These are phyloP conservation scores for Sordariomycetes sp. DNA, from an alignment of 2,329 filamentous ascomycete genomes.

Conservation along the genomic window DNA sequence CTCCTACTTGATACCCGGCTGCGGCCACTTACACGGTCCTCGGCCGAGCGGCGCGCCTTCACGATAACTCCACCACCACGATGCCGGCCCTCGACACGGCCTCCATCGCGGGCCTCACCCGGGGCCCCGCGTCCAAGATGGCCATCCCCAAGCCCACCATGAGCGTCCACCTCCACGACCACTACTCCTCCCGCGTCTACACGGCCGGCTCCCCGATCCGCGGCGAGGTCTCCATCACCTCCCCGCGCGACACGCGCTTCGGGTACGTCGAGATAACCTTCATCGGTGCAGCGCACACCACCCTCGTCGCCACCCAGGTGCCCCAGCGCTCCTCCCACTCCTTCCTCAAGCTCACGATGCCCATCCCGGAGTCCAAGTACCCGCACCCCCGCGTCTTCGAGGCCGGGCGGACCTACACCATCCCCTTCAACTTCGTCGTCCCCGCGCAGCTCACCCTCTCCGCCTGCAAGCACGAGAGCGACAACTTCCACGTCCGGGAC, in stretches of 20 bases:
- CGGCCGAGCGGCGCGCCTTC: neutral
- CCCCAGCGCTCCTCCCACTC: constrained; percentile 34
- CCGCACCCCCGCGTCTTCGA: constrained; percentile 33
- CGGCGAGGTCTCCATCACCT: constrained; percentile 32
- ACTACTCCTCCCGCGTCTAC: constrained; percentile 42
- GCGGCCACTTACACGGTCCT: neutral
- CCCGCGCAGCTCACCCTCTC: constrained; percentile 42
- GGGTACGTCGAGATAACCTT: constrained; percentile 38
- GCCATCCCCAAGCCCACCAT: constrained; percentile 22
- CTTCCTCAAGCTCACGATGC: constrained; percentile 44
- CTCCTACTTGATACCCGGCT: neutral
- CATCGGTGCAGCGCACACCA: constrained; percentile 34
- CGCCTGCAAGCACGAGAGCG: constrained; percentile 37
- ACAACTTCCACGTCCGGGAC: constrained; percentile 30
- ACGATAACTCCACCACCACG: neutral
- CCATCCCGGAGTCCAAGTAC: constrained; percentile 30
- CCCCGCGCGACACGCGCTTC: constrained; percentile 31
- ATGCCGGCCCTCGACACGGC: neutral
- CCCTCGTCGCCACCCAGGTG: constrained; percentile 34
- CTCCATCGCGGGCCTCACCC: neutral
- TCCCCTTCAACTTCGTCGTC: constrained; percentile 48
- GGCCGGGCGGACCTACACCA: constrained; percentile 29
- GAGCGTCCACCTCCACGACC: constrained; percentile 34
- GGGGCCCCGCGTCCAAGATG: neutral
- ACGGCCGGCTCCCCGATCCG: constrained; percentile 37